Base-by-base conservation (phyloP, 176 grass and related monocot species). In the Themeda triandra region DNA sequence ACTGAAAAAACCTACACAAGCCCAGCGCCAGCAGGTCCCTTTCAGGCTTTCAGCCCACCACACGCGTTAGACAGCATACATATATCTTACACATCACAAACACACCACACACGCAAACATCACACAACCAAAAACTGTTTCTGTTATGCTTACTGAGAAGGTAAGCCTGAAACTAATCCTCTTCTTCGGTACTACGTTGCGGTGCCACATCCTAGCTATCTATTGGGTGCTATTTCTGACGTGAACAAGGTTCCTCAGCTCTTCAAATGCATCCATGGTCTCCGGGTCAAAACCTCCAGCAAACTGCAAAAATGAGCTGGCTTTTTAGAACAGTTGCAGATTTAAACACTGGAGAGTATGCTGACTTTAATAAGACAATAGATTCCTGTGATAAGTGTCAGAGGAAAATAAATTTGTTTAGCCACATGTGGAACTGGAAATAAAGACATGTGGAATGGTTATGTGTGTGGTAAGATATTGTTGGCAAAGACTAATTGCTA, bases 211-310 rank as follows among this genome's bases (percentile, higher is more conserved):
- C 49, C 69, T 39, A 69, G 23, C 33, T 35, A 35, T 6, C 79
- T 81, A 80, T 53, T 95, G 88, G 76, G 84, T 82, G 45, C 86
- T 92, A 67, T 99, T 99, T 71, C 96, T 91, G 75, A 91, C 91
- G 84, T 99, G 90, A 78, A 92, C 96, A 14, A 99, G 90, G 62
- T 96, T 99, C 69, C 93, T 86, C 74, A 99, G 80, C 86, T 99
- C 96, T 79, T 99, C 96, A 46, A 99, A 99, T 36, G 89, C 96
- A 46, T 92, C 87, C 96, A 99, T 99, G 69, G 96, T 99, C 80
- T 96, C 96, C 2, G 91, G 72, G 30, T 99, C 96, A 3, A 99
- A 99, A 24, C 96, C 96, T 69, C 90, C 96, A 48, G 96, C 96
- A 92, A 99, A 99, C 96, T 99, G 86, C 84, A 63, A 66, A 65